phyloP scores from a whole-genome alignment of 2,329 filamentous ascomycete species.

The Apiospora saccharicola region DNA sequence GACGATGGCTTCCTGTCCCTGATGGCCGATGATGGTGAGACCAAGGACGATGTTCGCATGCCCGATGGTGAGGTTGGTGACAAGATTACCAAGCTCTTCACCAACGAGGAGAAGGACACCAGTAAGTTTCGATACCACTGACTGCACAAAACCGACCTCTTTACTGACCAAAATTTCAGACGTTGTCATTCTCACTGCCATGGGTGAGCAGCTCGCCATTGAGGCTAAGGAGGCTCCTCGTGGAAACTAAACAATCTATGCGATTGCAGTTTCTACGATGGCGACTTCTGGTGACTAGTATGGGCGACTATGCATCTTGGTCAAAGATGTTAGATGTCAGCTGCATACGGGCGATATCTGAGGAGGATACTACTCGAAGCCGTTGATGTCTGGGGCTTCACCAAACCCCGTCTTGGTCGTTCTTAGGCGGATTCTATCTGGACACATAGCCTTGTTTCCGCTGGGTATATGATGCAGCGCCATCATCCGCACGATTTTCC shows the following conservation, averaged over 20 bases:
- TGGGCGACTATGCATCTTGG: conserved; percentile 26
- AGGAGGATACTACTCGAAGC: conserved; percentile 37
- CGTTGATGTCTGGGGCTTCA: conserved; percentile 37
- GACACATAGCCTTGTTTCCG: conserved; percentile 49
- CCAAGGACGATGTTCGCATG: conserved; percentile 94
- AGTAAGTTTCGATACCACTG: conserved; percentile 62
- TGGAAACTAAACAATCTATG: conserved; percentile 40
- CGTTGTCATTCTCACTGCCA: conserved; percentile 91
- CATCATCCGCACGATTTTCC: conserved; percentile 42
- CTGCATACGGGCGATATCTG: conserved; percentile 32
- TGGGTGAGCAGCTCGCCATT: conserved; percentile 93
- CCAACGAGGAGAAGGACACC: conserved; percentile 86
- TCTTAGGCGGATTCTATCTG: conserved; percentile 52
- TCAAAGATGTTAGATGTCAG: conserved; percentile 27
- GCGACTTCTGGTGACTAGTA: conserved; percentile 35
- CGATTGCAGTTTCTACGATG: conserved; percentile 35
- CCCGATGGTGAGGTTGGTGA: conserved; percentile 90
- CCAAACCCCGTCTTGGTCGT: conserved; percentile 49
- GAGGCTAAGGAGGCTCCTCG: conserved; percentile 91
- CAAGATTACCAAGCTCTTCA: conserved; percentile 84
- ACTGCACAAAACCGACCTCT: conserved; percentile 32
- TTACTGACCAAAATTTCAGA: conserved; percentile 57
- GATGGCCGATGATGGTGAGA: conserved; percentile 84
- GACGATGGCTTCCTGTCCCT: conserved; percentile 96
- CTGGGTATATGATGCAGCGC: conserved; percentile 47